Evolutionary conservation across 2,329 filamentous ascomycete genomes (phyloP), one percentile per base, ranked within the genome.

Genomic region (Monosporascus sp.): DNA sequence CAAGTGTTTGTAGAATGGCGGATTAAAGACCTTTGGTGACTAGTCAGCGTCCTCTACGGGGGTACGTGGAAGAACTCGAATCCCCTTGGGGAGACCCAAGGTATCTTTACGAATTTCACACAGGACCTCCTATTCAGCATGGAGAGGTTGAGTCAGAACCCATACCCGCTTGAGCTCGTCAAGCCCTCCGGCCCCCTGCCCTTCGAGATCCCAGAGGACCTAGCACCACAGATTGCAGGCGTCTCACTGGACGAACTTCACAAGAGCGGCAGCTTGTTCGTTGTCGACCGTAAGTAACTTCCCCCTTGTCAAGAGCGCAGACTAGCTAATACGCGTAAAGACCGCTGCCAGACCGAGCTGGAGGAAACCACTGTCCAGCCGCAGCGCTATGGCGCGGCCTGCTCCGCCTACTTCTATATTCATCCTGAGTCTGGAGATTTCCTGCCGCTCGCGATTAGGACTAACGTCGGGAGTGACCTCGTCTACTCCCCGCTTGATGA

Each of bases 51-150:
- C 11, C 31, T 34, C 31, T 34, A 14, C 11, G 31, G 31, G 31
- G 31, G 9, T 14, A 34, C 31, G 31, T 51, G 49, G 41, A 34
- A 51, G 27, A 51, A 51, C 25, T 51, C 49, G 3, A 51, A 51
- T 18, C 49, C 49, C 18, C 24, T 46, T 2, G 39, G 46, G 49
- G 49, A 51, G 46, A 44, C 49, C 24, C 60, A 59, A 18, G 68
- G 67, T 2, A 53, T 63, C 7, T 54, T 67, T 20, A 61, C 61
- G 18, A 68, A 70, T 48, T 68, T 63, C 45, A 68, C 65, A 2
- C 57, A 67, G 47, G 68, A 69, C 48, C 50, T 69, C 6, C 47
- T 64, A 9, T 69, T 70, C 54, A 67, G 67, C 5, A 70, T 68
- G 68, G 64, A 68, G 42, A 58, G 65, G 11, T 56, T 70, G 14